phyloP scores from a whole-genome alignment of 2,329 filamentous ascomycete genomes.

The Drechslerella stenobrocha region DNA sequence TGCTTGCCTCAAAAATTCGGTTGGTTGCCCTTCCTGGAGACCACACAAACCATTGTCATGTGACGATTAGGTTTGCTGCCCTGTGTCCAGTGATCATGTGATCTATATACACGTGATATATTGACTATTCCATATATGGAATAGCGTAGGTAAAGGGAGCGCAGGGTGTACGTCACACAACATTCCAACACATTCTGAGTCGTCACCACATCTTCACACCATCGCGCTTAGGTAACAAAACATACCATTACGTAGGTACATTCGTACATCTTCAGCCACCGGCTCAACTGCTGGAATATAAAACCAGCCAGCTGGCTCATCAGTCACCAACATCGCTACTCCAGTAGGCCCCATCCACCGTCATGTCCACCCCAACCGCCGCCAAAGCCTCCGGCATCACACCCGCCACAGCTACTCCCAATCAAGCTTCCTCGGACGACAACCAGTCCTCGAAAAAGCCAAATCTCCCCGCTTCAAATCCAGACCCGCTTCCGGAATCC shows the following conservation, averaged over 20 bases:
- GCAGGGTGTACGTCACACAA: conserved; percentile 43
- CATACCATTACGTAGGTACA: background rate
- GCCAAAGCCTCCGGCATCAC: conserved; percentile 43
- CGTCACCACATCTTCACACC: conserved; percentile 24
- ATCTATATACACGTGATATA: background rate
- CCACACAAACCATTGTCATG: conserved; percentile 32
- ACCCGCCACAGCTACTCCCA: conserved; percentile 32
- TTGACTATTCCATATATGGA: background rate
- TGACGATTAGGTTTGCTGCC: conserved; percentile 44
- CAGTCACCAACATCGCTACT: too few species aligned
- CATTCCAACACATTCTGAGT: conserved; percentile 45
- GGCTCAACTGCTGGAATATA: too few species aligned
- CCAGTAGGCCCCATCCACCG: background rate
- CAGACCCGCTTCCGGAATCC: conserved; percentile 36
- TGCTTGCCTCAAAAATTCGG: conserved; percentile 44
- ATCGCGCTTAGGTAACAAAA: too few species aligned
- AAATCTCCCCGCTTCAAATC: conserved; percentile 43
- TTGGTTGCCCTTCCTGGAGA: conserved; percentile 31
- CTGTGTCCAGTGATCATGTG: conserved; percentile 14
- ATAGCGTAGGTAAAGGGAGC: background rate
- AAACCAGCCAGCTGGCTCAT: too few species aligned
- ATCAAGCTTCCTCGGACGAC: conserved; percentile 7
- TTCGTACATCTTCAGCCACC: background rate
- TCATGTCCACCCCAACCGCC: conserved; percentile 38
- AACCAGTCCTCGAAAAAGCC: conserved; percentile 14